Evolutionary conservation across 768 basidiomycete genomes (phyloP).

Genomic region (Lactarius evosmus): DNA sequence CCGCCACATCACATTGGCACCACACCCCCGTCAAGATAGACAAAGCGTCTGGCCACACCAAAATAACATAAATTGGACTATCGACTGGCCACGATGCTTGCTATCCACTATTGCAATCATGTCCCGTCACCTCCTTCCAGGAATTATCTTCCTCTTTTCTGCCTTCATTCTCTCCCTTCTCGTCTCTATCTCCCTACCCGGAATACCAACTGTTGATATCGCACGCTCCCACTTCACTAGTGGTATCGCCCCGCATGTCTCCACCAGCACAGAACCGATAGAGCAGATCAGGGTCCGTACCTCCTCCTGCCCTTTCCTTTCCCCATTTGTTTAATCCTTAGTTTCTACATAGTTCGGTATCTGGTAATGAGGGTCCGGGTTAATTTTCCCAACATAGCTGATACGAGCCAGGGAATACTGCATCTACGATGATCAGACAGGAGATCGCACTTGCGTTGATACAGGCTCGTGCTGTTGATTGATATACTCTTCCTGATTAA

Average conservation of each 20-base stretch:
- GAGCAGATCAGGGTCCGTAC: slow-evolving; percentile 40
- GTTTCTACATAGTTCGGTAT: slow-evolving; percentile 54
- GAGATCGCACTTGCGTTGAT: slow-evolving; percentile 46
- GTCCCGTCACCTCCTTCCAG: slow-evolving; percentile 55
- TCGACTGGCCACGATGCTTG: neutral
- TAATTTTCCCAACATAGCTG: slow-evolving; percentile 12
- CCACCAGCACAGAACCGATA: slow-evolving; percentile 41
- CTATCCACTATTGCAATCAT: slow-evolving; percentile 29
- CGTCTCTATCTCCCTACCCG: slow-evolving; percentile 69
- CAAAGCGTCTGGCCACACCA: neutral
- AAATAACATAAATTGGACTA: slow-evolving; percentile 10
- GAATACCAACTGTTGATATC: slow-evolving; percentile 63
- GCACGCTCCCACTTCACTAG: slow-evolving; percentile 51
- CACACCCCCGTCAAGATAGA: neutral
- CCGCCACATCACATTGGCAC: neutral
- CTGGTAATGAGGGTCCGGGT: slow-evolving; percentile 44
- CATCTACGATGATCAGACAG: slow-evolving; percentile 42
- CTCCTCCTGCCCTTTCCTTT: slow-evolving; percentile 25
- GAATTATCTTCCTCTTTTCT: slow-evolving; percentile 50
- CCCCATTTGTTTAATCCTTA: slow-evolving; percentile 10
- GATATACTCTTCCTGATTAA: neutral
- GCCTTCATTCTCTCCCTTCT: slow-evolving; percentile 68
- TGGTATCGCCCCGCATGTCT: slow-evolving; percentile 29
- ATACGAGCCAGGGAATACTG: slow-evolving; percentile 54
- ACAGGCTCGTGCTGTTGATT: slow-evolving; percentile 39